Evolutionary conservation across 192 early-diverging fungal species (phyloP).

Genomic region (Radiomyces spectabilis): DNA sequence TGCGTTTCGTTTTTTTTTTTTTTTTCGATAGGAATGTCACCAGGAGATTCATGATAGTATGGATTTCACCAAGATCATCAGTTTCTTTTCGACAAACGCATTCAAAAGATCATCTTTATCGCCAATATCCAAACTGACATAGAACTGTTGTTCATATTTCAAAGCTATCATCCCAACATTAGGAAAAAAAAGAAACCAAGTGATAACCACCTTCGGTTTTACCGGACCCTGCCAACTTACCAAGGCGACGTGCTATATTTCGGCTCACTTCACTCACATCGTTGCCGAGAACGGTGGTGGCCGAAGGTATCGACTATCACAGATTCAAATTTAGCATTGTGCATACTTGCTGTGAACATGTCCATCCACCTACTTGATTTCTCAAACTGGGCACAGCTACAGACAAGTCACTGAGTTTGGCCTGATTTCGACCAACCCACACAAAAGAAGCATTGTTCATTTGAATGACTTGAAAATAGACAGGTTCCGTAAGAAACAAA

Average conservation of each 20-base stretch:
- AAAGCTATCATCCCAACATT: constrained; percentile 7
- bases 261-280: constrained; percentile 18
- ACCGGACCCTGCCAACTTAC: too few relatives aligned
- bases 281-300: constrained; percentile 14
- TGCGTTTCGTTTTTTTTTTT: too few relatives aligned
- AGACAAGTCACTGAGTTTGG: constrained; percentile 15
- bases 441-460: constrained; percentile 20
- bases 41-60: not conserved
- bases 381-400: constrained; percentile 20
- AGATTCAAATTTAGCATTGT: not conserved
- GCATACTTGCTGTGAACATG: not conserved
- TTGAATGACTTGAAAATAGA: constrained; percentile 19
- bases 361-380: constrained; percentile 1
- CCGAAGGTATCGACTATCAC: constrained; percentile 7
- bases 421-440: constrained; percentile 19
- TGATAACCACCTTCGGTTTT: not conserved
- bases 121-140: constrained; percentile 18
- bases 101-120: constrained; percentile 17
- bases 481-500: constrained; percentile 16
- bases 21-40: too few relatives aligned
- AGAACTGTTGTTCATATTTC: constrained; percentile 21
- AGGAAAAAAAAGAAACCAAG: not conserved
- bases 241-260: constrained; percentile 28
- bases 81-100: constrained; percentile 28
- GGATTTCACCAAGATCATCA: constrained; percentile 12